Percentiles rank a stretch among this genome's conserved stretches.
These are phyloP conservation scores for Escallonia rubra DNA, from an alignment of 129 eudicot genomes.

Conservation along the genomic window DNA sequence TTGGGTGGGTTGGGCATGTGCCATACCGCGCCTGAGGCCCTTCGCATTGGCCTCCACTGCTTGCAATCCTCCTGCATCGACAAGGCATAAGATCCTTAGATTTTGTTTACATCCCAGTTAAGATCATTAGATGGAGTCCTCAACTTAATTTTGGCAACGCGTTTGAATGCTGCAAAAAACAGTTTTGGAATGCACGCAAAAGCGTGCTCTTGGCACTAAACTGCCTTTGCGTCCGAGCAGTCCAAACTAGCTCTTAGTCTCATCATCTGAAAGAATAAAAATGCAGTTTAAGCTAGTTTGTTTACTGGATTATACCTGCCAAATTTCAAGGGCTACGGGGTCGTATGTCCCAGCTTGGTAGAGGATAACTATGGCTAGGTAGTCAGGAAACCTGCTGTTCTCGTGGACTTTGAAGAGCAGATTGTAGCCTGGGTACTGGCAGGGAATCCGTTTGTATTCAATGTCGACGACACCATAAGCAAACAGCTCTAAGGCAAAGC, in stretches of 20 bases:
- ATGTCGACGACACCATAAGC: slow-evolving; percentile 72
- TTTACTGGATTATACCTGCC: slow-evolving; percentile 49
- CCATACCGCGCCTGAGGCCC: slow-evolving; percentile 70
- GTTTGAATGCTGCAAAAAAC: not conserved
- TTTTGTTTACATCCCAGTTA: not conserved
- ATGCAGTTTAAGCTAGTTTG: not conserved
- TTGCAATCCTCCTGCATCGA: slow-evolving; percentile 53
- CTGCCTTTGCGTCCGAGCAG: too few species aligned
- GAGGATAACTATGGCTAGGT: slow-evolving; percentile 58
- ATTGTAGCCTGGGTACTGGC: slow-evolving; percentile 52
- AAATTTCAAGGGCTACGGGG: slow-evolving; percentile 56
- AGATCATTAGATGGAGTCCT: not conserved
- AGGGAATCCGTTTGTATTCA: slow-evolving; percentile 59
- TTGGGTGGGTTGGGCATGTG: slow-evolving; percentile 67
- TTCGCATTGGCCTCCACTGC: slow-evolving; percentile 68
- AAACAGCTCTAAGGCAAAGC: slow-evolving; percentile 42
- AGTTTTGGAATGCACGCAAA: too few species aligned
- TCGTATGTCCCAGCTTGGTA: slow-evolving; percentile 74
- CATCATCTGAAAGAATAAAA: too few species aligned
- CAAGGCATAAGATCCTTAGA: not conserved
- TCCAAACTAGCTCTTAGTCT: too few species aligned
- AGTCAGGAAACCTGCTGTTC: slow-evolving; percentile 54
- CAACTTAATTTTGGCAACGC: not conserved
- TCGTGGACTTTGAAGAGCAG: slow-evolving; percentile 75
- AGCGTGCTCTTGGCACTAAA: too few species aligned